Percentiles rank a stretch among this genome's conserved stretches.
Evolutionary conservation across 2,329 filamentous ascomycete genomes (phyloP).

Genomic region (Penicillium sp.): DNA sequence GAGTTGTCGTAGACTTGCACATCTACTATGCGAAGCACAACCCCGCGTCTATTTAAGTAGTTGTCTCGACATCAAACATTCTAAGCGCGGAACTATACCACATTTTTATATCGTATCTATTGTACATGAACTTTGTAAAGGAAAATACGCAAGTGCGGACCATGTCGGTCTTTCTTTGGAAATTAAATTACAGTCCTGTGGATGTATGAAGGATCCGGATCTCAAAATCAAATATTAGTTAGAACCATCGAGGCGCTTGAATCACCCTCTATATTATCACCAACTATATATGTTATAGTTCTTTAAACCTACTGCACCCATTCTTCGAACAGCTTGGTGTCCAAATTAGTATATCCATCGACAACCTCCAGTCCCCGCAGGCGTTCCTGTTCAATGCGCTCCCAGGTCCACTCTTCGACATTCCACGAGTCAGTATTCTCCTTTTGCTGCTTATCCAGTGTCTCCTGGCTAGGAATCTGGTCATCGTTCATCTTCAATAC

Average conservation of each 20-base stretch:
- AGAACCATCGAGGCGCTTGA: neutral
- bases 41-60: too few species aligned
- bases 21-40: too few species aligned
- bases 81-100: too few species aligned
- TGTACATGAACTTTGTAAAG: neutral
- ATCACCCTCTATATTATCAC: neutral
- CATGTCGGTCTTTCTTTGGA: neutral
- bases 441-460: slow-evolving; percentile 34
- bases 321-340: slow-evolving; percentile 52
- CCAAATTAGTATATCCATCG: slow-evolving; percentile 55
- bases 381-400: slow-evolving; percentile 59
- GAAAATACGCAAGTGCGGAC: neutral
- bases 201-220: neutral
- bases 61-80: too few species aligned
- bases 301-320: slow-evolving; percentile 29
- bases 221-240: slow-evolving; percentile 3
- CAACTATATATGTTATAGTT: neutral
- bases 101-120: too few species aligned
- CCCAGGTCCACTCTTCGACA: slow-evolving; percentile 58
- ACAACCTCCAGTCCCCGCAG: slow-evolving; percentile 56
- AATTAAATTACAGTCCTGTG: slow-evolving; percentile 3
- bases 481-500: slow-evolving; percentile 37
- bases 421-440: slow-evolving; percentile 35
- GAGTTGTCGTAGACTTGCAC: too few species aligned
- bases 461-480: slow-evolving; percentile 28